These are phyloP conservation scores for Sicyos edulis DNA, from an alignment of 306 rosid genomes.

Conservation along the genomic window DNA sequence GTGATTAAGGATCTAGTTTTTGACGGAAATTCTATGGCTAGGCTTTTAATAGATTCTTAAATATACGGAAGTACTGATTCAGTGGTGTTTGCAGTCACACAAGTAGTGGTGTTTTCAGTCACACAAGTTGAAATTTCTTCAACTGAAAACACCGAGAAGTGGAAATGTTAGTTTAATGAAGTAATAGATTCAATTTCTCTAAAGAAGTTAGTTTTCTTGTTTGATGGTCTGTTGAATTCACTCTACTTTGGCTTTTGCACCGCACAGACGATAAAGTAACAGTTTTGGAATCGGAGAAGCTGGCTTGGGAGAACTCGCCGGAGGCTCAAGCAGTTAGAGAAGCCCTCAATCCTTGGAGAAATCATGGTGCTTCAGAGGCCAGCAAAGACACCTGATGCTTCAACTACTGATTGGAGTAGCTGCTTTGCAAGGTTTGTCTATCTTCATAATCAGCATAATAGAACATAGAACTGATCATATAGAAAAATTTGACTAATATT, in stretches of 20 bases:
- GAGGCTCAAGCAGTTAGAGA: conserved; percentile 70
- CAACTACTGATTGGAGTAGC: not conserved
- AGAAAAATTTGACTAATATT: not conserved
- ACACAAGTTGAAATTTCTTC: not conserved
- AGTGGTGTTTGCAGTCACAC: not conserved
- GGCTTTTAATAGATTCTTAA: not conserved
- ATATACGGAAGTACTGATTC: too few relatives aligned
- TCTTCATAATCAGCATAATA: not conserved
- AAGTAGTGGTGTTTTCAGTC: not conserved
- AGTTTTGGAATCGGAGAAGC: conserved; percentile 73
- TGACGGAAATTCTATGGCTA: not conserved
- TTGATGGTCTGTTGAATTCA: not conserved
- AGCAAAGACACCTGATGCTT: conserved; percentile 27
- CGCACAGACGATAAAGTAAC: conserved; percentile 82
- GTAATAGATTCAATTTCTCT: not conserved
- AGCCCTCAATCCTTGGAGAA: conserved; percentile 55
- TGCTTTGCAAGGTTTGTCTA: conserved; percentile 19
- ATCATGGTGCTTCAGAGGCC: conserved; percentile 28
- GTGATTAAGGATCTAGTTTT: not conserved
- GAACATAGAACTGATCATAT: conserved; percentile 10
- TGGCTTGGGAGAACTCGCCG: conserved; percentile 68
- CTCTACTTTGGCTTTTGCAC: not conserved
- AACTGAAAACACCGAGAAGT: not conserved
- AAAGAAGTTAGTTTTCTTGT: not conserved
- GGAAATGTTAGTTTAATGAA: not conserved